Conservation (phyloP, 2,329 filamentous ascomycete species). For the Phialocephala sp. region DNA sequence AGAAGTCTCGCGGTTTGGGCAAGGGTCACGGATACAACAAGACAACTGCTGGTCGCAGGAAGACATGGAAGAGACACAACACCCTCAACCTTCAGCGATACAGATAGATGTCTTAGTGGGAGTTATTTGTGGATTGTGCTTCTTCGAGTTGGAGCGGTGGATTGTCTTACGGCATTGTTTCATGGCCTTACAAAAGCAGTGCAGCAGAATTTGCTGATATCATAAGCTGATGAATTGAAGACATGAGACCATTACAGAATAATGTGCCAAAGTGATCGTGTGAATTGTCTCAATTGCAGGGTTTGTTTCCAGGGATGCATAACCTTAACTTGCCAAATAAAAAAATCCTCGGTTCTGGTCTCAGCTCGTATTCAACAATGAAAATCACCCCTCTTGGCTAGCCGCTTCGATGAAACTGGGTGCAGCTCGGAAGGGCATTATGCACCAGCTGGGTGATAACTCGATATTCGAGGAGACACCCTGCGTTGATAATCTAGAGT, state of each 20-base stretch:
- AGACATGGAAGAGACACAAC: constrained; percentile 99
- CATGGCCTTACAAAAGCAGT: constrained; percentile 34
- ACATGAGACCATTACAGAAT: constrained; percentile 17
- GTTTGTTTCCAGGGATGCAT: constrained; percentile 6
- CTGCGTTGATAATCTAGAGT: neutral
- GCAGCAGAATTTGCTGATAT: constrained; percentile 33
- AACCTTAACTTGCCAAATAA: constrained; percentile 13
- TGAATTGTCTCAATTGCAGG: constrained; percentile 12
- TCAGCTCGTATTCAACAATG: constrained; percentile 26
- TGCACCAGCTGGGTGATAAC: constrained; percentile 11
- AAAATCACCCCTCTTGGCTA: constrained; percentile 20
- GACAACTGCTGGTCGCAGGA: constrained; percentile 93
- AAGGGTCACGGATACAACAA: constrained; percentile 99
- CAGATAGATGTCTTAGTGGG: constrained; percentile 64
- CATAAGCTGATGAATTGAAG: constrained; percentile 33
- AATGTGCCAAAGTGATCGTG: constrained; percentile 5
- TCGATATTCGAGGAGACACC: constrained; percentile 2
- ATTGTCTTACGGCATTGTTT: constrained; percentile 35
- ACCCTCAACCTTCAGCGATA: constrained; percentile 98
- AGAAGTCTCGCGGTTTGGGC: constrained; percentile 99
- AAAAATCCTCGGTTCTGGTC: constrained; percentile 5
- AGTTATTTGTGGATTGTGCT: constrained; percentile 37
- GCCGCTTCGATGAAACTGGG: constrained; percentile 27
- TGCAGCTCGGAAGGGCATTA: constrained; percentile 17
- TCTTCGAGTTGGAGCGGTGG: constrained; percentile 32